Evolutionary conservation across 2,329 filamentous ascomycete genomes (phyloP), one percentile per base, ranked within the genome.

Genomic region (Rachicladosporium sp.): DNA sequence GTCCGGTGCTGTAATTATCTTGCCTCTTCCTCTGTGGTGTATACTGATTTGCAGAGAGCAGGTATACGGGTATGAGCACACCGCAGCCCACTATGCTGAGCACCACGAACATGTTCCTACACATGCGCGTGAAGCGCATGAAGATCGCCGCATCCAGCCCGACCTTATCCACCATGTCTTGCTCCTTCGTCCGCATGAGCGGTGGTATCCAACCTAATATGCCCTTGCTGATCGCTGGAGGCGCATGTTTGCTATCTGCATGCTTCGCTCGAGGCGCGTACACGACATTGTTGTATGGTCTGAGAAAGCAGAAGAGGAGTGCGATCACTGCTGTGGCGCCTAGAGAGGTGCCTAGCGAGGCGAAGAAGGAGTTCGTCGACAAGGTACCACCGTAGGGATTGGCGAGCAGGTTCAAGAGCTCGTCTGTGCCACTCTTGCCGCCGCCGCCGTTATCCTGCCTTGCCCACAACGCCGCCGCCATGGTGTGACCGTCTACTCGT

Each of bases 241-340:
- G 91, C 7, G 83, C 76, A 65, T 94, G 87, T 61, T 82, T 86
- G 50, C 86, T 78, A 59, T 96, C 89, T 57, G 86, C 82, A 68
- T 95, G 81, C 59, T 93, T 93, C 36, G 93, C 70, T 59, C 93
- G 89, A 31, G 91, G 91, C 3, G 91, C 88, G 64, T 98, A 98
- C 36, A 98, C 85, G 50, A 89, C 75, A 41, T 80, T 82, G 61
- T 96, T 89, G 62, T 88, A 87, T 4, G 91, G 91, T 44, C 91
- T 83, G 40, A 96, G 70, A 52, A 95, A 68, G 46, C 86, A 94
- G 70, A 96, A 98, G 48, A 78, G 64, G 43, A 93, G 58, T 46
- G 85, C 79, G 50, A 94, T 79, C 50, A 78, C 69, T 46, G 73
- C 54, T 6, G 86, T 85, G 55, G 91, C 68, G 40, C 76, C 82